Base-by-base conservation (phyloP, 108 stramenopile species). In the Fragilariopsis cylindrus region DNA sequence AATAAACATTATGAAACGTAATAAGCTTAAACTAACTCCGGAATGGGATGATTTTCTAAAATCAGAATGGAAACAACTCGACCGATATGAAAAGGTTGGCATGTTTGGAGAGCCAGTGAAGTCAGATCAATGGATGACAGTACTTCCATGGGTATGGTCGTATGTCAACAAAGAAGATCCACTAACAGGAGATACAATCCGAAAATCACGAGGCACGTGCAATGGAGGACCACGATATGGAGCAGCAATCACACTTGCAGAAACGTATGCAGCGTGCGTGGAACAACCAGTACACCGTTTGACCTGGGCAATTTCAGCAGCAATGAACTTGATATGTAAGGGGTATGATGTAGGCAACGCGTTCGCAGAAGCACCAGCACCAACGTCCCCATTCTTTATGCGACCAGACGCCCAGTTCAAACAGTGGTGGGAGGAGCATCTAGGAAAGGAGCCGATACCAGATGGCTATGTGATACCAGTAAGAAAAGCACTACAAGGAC, bases 341-440 rank as follows among this genome's bases (percentile, higher is more conserved):
- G 75, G 73, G 1, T 62, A 70, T 0, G 86, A 87, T 71, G 81
- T 81, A 30, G 54, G 52, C 0, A 76, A 85, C 69, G 84, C 81
- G 9, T 85, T 77, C 46, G 77, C 73, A 19, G 48, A 84, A 13
- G 42, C 73, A 6, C 80, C 80, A 13, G 60, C 76, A 1, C 85
- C 82, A 1, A 18, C 57, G 60, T 42, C 46, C 45, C 78, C 65
- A 7, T 58, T 60, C 42, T 85, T 63, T 57, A 60, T 85, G 45
- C 15, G 42, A 7, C 73, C 77, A 11, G 82, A 80, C 41, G 67
- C 60, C 8, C 72, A 72, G 44, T 85, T 70, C 45, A 6, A 39
- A 13, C 62, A 73, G 16, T 86, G 78, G 85, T 84, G 72, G 4
- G n/a, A 15, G 5, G 30, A 7, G 2, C 39, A 41, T 2, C 13